Base-by-base conservation (phyloP, 1,284 basidiomycete genomes). In the Schizopora paradoxa region DNA sequence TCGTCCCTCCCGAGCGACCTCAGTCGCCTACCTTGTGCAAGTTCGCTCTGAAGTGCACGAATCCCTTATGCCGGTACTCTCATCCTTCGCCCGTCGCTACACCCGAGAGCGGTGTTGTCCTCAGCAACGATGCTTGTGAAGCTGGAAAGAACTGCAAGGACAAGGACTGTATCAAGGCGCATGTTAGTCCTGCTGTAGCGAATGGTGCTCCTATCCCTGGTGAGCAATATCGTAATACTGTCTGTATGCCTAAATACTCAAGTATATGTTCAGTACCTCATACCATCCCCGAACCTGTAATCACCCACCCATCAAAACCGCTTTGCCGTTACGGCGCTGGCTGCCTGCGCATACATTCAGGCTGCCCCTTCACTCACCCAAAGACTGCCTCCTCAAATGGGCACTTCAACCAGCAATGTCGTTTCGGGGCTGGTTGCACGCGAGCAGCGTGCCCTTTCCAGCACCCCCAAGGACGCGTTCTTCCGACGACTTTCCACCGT, bases 11-110 rank as follows among this genome's bases (percentile, higher is more conserved):
- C n/a, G 80, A 83, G 51, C 75, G 87, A 23, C 87, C 86, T 2
- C 82, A 84, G 56, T 88, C 87, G 2, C 87, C 87, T 0, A 87
- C 86, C 0, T 68, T 97, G 16, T 97, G 93, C 78, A 94, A 94
- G 67, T 96, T 86, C 56, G 81, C 76, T 5, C 73, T 85, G 18
- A 93, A 92, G 55, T 97, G 93, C 65, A 86, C 83, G 41, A 94
- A 95, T 63, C 73, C 86, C 0, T 71, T 82, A 41, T 97, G 93
- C 63, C 75, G 83, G 14, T 96, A 81, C 65, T 89, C 88, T 7
- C 93, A 97, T 63, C 91, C 93, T 3, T 91, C 87, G 4, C 92
- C 93, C 11, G 89, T 91, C 0, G 91, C 93, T 2, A 93, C 92
- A 22, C 70, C 80, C 10, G 90, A 94, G 66, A 90, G 86, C 59